Base-by-base conservation (phyloP, 1,284 basidiomycete genomes). In the Tilletia horrida region DNA sequence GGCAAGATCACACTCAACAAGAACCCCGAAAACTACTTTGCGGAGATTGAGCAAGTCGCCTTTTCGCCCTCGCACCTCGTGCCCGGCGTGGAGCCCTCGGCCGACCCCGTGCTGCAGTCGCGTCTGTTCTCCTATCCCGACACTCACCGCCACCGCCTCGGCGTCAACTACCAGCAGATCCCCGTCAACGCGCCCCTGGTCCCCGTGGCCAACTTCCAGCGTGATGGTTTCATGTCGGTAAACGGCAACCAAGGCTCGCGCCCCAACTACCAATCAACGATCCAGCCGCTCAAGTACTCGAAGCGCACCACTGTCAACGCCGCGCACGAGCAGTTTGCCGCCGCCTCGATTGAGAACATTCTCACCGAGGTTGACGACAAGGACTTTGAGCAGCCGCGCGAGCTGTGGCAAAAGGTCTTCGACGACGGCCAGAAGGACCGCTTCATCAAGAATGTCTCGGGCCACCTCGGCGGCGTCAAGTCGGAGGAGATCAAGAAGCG, bases 101-200 rank as follows among this genome's bases (percentile, higher is more conserved):
- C 88, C 44, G 93, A 96, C 83, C 93, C 93, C 18, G 90, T 96
- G 70, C 86, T 96, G 71, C 93, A 96, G 63, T 83, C 90, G 31
- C 91, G 93, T 71, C 87, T 96, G 48, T 96, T 95, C 88, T 92
- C 91, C 11, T 97, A 97, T 86, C 27, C 67, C 74, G 83, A 83
- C 72, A 81, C 82, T 0, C 82, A 83, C 31, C 79, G 82, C 21
- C 83, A 84, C 70, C 81, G 84, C 79, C 88, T 93, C 57, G 91
- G 92, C 45, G 76, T 83, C 69, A 96, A 96, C 86, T 94, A 95
- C 85, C 83, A 88, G 77, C 91, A 95, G 81, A 85, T 97, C 14
- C 93, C 93, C 3, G 89, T 94, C 80, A 96, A 97, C 82, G 86
- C 87, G n/a, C 89, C 91, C 1, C 78, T 89, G 66, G 85, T 84